Percentiles rank a stretch among this genome's conserved stretches.
These are phyloP conservation scores for Leucoagaricus sp. DNA, from an alignment of 1,284 basidiomycete genomes.

Conservation along the genomic window DNA sequence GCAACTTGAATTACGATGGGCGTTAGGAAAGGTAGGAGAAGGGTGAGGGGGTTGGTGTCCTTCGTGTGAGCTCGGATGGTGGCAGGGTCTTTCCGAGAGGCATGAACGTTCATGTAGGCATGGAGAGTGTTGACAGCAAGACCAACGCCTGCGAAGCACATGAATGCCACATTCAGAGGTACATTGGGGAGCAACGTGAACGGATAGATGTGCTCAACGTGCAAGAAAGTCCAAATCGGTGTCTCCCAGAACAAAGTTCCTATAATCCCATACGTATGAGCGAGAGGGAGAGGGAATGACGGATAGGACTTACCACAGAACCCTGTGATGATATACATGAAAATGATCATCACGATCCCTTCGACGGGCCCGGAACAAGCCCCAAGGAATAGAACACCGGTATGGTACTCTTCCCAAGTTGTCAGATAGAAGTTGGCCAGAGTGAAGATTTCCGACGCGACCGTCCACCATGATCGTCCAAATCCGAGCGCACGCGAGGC, in stretches of 20 bases:
- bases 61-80: constrained; percentile 29
- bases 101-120: constrained; percentile 77
- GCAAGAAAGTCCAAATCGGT: constrained; percentile 62
- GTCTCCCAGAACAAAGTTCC: constrained; percentile 87
- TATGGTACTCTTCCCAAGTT: constrained; percentile 99
- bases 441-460: constrained; percentile 83
- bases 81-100: constrained; percentile 23
- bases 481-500: constrained; percentile 86
- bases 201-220: constrained; percentile 53
- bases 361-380: constrained; percentile 96
- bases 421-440: constrained; percentile 95
- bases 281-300: neutral
- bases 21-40: constrained; percentile 79
- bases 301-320: constrained; percentile 55
- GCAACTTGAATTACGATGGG: constrained; percentile 71
- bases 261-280: constrained; percentile 24
- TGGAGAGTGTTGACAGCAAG: constrained; percentile 82
- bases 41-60: constrained; percentile 61
- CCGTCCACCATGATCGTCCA: constrained; percentile 95
- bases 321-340: constrained; percentile 80
- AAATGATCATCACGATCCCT: constrained; percentile 88
- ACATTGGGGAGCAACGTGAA: constrained; percentile 62
- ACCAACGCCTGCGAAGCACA: constrained; percentile 79
- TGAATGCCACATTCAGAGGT: constrained; percentile 85
- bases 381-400: constrained; percentile 85